Evolutionary conservation across 2,329 filamentous ascomycete species (phyloP), one percentile per base, ranked within the genome.

Genomic region (Podosphaera leucotricha): DNA sequence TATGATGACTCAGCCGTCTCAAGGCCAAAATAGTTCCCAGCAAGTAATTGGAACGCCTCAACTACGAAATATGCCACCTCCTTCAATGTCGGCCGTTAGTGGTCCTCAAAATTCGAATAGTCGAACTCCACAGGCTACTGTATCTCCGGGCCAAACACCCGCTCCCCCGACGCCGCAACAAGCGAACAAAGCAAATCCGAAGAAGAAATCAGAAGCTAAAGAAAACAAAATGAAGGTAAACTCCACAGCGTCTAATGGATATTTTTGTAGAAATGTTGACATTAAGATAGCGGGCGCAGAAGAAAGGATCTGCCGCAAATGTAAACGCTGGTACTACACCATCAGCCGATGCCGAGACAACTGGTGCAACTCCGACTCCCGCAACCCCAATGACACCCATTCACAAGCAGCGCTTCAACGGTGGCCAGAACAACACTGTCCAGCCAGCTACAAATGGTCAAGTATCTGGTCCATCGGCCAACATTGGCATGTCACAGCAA

Each of bases 161-260:
- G 78, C 77, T 30, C 81, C 82, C 1, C 81, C 81, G 1, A 90
- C 82, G 3, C 82, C 82, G 1, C 76, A 73, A 43, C 79, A 83
- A 56, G 60, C 66, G 1, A 77, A 75, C 56, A 87, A 87, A 64
- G 61, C 77, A 3, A 75, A 72, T 28, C 78, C 80, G 0, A 86
- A 83, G 61, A 85, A 83, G 60, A 87, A 87, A 70, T 81, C 83
- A 65, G 73, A 80, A 1, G 80, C 81, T 57, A 87, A 87, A 70
- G 83, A 85, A 65, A 70, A 71, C 4, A 80, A 77, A 60, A 47
- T 53, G 52, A 82, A 83, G 75, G 78, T 81, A 70, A 63, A 64
- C 55, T 53, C 49, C 48, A 50, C 55, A 53, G 52, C 50, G 51
- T 53, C 53, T 46, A 51, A 53, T 50, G 49, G 46, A 52, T 51